phyloP scores from a whole-genome alignment of 495 filamentous ascomycete species.

The Annulohypoxylon nitens region DNA sequence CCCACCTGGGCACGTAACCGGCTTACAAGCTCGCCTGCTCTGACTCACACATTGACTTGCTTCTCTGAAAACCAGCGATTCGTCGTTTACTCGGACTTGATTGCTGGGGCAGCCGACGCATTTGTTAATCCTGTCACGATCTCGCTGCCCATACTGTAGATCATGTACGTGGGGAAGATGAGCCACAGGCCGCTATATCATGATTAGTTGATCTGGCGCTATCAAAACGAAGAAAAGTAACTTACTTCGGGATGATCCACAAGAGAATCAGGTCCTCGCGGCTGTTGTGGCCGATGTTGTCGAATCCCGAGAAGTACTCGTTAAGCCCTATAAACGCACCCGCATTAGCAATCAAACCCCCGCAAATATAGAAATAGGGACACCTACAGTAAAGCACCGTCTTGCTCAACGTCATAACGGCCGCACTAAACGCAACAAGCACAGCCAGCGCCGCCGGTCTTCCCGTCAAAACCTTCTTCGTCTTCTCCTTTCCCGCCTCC shows the following conservation, averaged over 20 bases:
- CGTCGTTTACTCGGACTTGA: conserved; percentile 37
- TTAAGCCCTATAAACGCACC: conserved; percentile 72
- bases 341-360: conserved; percentile 7
- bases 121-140: conserved; percentile 71
- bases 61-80: neutral
- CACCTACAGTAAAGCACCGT: conserved; percentile 85
- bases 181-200: conserved; percentile 79
- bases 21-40: neutral
- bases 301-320: conserved; percentile 81
- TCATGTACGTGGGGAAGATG: conserved; percentile 76
- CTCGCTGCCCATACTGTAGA: conserved; percentile 76
- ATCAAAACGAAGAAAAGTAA: conserved; percentile 2
- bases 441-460: conserved; percentile 71
- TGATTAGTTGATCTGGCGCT: conserved; percentile 21
- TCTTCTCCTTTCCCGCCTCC: conserved; percentile 25
- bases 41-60: neutral
- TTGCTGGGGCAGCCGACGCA: conserved; percentile 30
- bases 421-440: conserved; percentile 74
- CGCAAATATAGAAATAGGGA: neutral
- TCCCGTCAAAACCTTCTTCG: conserved; percentile 64
- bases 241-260: conserved; percentile 89
- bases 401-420: conserved; percentile 88
- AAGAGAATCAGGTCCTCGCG: conserved; percentile 67
- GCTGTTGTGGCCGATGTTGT: conserved; percentile 83
- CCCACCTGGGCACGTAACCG: neutral